A percentile compares a stretch with the other conserved stretches of the same genome.
These are phyloP conservation scores for Hypoxylon sp. DNA, from an alignment of 2,329 filamentous ascomycete species.

Conservation along the genomic window DNA sequence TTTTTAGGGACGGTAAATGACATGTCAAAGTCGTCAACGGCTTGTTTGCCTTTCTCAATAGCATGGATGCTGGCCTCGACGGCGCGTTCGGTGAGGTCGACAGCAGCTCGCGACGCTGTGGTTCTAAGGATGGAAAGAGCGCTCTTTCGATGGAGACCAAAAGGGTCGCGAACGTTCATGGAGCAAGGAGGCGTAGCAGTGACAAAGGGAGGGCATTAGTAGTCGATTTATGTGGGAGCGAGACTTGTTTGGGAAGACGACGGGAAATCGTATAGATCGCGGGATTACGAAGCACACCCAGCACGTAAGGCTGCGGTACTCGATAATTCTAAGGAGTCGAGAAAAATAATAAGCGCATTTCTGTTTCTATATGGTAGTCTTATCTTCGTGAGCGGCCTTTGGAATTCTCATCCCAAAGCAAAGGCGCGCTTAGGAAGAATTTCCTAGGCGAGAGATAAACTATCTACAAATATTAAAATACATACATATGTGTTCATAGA, in stretches of 20 bases:
- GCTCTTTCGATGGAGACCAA: constrained; percentile 58
- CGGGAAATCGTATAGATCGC: not conserved
- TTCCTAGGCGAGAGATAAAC: constrained; percentile 12
- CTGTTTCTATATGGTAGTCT: constrained; percentile 4
- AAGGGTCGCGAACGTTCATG: constrained; percentile 63
- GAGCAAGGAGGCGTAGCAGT: constrained; percentile 42
- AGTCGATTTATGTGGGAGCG: constrained; percentile 1
- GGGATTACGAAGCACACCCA: constrained; percentile 4
- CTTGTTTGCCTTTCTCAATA: constrained; percentile 60
- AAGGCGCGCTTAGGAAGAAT: constrained; percentile 22
- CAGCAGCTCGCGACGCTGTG: constrained; percentile 62
- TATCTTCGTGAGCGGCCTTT: constrained; percentile 16
- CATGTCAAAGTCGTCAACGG: constrained; percentile 64
- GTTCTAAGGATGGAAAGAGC: constrained; percentile 62
- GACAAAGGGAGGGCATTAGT: constrained; percentile 41
- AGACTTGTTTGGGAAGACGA: constrained; percentile 1
- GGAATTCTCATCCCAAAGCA: constrained; percentile 11
- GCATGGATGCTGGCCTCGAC: constrained; percentile 65
- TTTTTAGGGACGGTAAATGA: constrained; percentile 77
- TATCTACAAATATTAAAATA: constrained; percentile 15
- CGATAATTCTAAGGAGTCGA: constrained; percentile 11
- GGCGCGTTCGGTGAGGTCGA: constrained; percentile 63
- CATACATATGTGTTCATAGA: constrained; percentile 9
- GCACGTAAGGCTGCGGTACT: constrained; percentile 2
- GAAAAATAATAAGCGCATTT: constrained; percentile 18